Conservation (phyloP, 768 basidiomycete genomes). For the Boletus vinaceobasis region DNA sequence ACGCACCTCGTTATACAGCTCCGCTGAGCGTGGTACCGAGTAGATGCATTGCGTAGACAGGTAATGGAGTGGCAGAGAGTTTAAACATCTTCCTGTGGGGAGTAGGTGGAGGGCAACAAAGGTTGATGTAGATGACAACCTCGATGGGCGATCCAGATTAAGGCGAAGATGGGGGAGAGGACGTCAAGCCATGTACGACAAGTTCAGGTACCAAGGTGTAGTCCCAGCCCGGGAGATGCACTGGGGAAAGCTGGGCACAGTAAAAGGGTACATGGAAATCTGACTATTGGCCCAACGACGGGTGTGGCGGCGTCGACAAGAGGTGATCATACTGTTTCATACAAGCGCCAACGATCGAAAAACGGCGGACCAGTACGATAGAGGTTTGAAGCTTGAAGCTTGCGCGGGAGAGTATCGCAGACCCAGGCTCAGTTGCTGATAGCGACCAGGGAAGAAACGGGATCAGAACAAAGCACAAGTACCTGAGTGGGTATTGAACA, state of each 20-base stretch:
- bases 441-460: slow-evolving; percentile 11
- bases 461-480: not conserved
- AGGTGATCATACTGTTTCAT: no score
- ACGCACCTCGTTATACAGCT: slow-evolving; percentile 30
- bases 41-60: slow-evolving; percentile 16
- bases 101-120: no score
- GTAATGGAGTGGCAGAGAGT: slow-evolving; percentile 16
- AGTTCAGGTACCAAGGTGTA: slow-evolving; percentile 26
- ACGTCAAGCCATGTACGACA: slow-evolving; percentile 18
- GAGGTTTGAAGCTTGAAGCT: not conserved
- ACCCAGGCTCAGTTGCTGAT: not conserved
- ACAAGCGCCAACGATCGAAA: not conserved
- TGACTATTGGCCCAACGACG: not conserved
- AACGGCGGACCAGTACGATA: not conserved
- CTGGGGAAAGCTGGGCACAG: slow-evolving; percentile 27
- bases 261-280: slow-evolving; percentile 30
- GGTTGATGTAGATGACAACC: not conserved
- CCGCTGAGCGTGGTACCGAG: slow-evolving; percentile 30
- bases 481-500: not conserved
- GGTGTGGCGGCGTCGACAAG: not conserved
- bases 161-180: not conserved
- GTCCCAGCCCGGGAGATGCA: slow-evolving; percentile 27
- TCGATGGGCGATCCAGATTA: slow-evolving; percentile 1
- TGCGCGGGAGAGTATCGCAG: not conserved
- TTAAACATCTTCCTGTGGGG: slow-evolving; percentile 18